A percentile compares a stretch with the other conserved stretches of the same genome.
Evolutionary conservation across 2,329 filamentous ascomycete genomes (phyloP).

Genomic region (Exophiala sp.): DNA sequence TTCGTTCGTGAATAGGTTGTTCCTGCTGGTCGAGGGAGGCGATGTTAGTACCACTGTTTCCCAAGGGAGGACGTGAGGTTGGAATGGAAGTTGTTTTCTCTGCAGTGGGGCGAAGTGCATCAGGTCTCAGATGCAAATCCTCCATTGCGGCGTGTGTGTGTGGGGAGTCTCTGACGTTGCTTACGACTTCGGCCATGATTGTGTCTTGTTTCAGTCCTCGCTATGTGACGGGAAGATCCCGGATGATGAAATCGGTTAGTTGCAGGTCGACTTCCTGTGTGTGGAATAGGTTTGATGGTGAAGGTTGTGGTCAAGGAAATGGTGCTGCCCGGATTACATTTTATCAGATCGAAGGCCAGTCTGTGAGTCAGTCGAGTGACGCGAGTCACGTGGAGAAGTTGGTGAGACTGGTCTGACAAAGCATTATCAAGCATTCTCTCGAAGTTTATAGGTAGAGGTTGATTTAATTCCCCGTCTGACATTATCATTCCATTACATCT

Average conservation of each 20-base stretch:
- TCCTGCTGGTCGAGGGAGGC: constrained; percentile 18
- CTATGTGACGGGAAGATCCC: not conserved
- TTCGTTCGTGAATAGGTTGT: constrained; percentile 47
- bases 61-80: not conserved
- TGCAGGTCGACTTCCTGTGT: constrained; percentile 4
- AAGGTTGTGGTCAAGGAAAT: constrained; percentile 10
- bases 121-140: constrained; percentile 20
- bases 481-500: not conserved
- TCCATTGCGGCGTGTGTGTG: constrained; percentile 13
- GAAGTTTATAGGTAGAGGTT: not conserved
- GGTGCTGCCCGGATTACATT: constrained; percentile 4
- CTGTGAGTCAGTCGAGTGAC: constrained; percentile 18
- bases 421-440: not conserved
- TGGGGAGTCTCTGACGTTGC: constrained; percentile 25
- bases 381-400: constrained; percentile 10
- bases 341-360: constrained; percentile 10
- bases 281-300: constrained; percentile 1
- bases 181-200: constrained; percentile 29
- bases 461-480: not conserved
- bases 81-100: constrained; percentile 9
- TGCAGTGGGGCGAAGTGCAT: constrained; percentile 21
- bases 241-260: not conserved
- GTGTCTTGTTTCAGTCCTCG: not conserved
- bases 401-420: constrained; percentile 6
- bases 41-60: constrained; percentile 2